Evolutionary conservation across 805 yeast species (phyloP), one percentile per base, ranked within the genome.

Genomic region (Starmerella bombi): DNA sequence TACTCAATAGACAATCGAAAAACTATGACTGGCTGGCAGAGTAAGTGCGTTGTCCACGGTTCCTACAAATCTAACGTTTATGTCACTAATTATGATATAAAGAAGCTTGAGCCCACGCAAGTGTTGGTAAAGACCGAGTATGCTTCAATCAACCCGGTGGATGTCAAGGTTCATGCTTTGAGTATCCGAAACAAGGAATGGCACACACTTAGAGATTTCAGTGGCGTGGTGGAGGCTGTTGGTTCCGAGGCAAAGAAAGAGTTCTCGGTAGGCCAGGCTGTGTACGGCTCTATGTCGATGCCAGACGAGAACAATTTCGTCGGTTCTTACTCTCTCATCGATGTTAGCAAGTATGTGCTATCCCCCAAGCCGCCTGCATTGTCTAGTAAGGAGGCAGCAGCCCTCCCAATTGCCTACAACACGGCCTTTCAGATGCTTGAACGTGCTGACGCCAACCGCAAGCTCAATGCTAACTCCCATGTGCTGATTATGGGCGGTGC

Each of bases 401-500:
- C 83, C 0, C 67, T 72, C 59, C 80, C 83, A 1, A 58, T 77
- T 47, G 77, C 72, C 1, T 72, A 69, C 49, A 72, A 74, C 18
- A 77, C 93, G 3, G 85, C 86, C 2, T 65, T 53, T 48, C 53
- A 64, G 40, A 51, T 65, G 32, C 55, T 68, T 23, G 54, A 56
- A n/a, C 43, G 52, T 5, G 63, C 65, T 42, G 29, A 30, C 20
- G 7, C 8, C 18, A 29, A 17, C 19, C 34, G 36, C 23, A 30
- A 23, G 25, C 59, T 71, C 17, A 63, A 61, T 29, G 62, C 63
- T 9, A 62, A 63, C 8, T 62, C 73, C 4, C 69, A 28, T 15
- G 71, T 79, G 3, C 63, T 80, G 35, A 66, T 83, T 20, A 61
- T 80, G 34, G 94, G 94, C 27, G 91, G 80, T 22, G 75, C 80